Percentiles rank a stretch among this genome's conserved stretches.
These are phyloP conservation scores for Albugo laibachii DNA, from an alignment of 352 stramenopile genomes.

Conservation along the genomic window DNA sequence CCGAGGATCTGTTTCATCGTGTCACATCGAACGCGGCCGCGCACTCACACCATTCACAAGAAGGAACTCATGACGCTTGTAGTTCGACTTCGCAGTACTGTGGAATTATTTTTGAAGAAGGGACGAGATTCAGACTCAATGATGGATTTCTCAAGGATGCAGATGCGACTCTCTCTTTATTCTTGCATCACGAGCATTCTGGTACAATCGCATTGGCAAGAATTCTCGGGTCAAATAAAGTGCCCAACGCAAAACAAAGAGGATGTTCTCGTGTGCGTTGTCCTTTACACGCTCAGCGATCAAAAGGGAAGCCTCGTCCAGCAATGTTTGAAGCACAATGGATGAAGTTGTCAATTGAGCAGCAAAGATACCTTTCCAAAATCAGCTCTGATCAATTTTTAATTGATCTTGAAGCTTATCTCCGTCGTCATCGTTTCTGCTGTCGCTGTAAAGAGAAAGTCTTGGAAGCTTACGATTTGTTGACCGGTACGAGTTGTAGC, in stretches of 20 bases:
- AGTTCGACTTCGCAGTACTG: slow-evolving; percentile 4
- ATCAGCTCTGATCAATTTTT: slow-evolving; percentile 78
- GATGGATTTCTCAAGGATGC: slow-evolving; percentile 40
- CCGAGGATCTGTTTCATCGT: slow-evolving; percentile 54
- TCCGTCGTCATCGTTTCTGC: slow-evolving; percentile 72
- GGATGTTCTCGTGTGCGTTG: slow-evolving; percentile 32
- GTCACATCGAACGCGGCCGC: slow-evolving; percentile 10
- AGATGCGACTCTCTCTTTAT: slow-evolving; percentile 46
- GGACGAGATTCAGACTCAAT: slow-evolving; percentile 28
- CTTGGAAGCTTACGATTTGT: slow-evolving; percentile 70
- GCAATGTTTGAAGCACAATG: slow-evolving; percentile 59
- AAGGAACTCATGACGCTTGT: slow-evolving; percentile 4
- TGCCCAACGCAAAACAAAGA: slow-evolving; percentile 8
- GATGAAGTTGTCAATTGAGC: slow-evolving; percentile 53
- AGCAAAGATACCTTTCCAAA: slow-evolving; percentile 61
- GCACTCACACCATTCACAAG: slow-evolving; percentile 2
- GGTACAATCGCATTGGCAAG: slow-evolving; percentile 32
- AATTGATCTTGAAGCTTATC: slow-evolving; percentile 62
- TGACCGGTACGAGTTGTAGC: slow-evolving; percentile 66
- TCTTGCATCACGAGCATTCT: slow-evolving; percentile 60
- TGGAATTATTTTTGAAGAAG: slow-evolving; percentile 5
- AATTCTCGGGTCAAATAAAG: slow-evolving; percentile 13
- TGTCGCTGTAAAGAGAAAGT: slow-evolving; percentile 79
- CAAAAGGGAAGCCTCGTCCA: slow-evolving; percentile 41
- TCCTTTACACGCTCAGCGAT: slow-evolving; percentile 53